Base-by-base conservation (phyloP, 306 rosid species). In the Prunus davidiana region DNA sequence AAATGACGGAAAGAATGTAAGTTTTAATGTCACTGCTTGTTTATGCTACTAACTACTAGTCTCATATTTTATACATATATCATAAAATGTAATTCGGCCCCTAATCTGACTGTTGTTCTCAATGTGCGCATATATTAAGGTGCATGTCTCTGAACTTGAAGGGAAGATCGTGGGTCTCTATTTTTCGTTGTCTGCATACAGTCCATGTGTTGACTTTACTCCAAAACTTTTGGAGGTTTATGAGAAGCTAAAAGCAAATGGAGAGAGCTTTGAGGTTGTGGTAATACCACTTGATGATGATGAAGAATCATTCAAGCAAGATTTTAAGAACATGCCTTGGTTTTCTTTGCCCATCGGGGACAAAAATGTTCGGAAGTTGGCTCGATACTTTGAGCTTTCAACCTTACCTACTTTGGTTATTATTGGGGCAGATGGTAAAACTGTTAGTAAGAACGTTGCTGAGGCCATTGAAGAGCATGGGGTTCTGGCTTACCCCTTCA, bases 341-440 rank as follows among this genome's bases (percentile, higher is more conserved):
- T 50, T 87, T 64, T 77, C 97, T 27, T 76, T 92, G 80, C 97
- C 96, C 41, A 2, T 72, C 51, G 79, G 87, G 78, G 97, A 92
- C 80, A 84, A 87, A 80, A 61, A 5, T 20, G 70, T 75, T 20
- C 50, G 6, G 72, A 90, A 87, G 52, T 61, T 92, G 56, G 50
- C 24, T 79, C 74, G 79, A 25, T 86, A 87, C 81, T 87, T 92
- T 72, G 91, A 85, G 71, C 81, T 90, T 6, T 58, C 86, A 57
- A 57, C 81, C 75, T 82, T 90, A 18, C 97, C 96, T 8, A 81
- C 91, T 27, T 58, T 92, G 75, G 86, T 83, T 77, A 81, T 90
- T 69, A 77, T 92, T 76, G 97, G 96, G 65, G 76, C 88, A 24
- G 91, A 90, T 77, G 96, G 96, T 32, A 86, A 87, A 73, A 90